Evolutionary conservation across 108 stramenopile species (phyloP).

Genomic region (Nitzschia sp.): DNA sequence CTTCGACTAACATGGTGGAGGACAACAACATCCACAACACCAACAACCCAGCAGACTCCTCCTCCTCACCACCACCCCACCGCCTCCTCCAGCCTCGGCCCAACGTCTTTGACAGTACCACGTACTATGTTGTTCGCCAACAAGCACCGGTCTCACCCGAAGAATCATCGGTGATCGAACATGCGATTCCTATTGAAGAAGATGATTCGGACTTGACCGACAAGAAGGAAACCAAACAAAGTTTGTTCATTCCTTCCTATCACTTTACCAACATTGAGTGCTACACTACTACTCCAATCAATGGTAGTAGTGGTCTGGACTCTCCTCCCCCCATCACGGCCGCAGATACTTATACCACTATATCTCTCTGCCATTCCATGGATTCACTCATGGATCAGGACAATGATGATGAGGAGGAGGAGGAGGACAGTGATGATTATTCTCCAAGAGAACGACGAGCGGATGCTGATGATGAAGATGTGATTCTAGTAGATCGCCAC

Average conservation of each 20-base stretch:
- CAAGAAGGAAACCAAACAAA: neutral
- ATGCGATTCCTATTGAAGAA: constrained; percentile 3
- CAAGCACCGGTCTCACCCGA: neutral
- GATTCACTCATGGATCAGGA: constrained; percentile 2
- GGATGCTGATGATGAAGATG: neutral
- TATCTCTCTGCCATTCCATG: constrained; percentile 14
- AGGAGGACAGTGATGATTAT: neutral
- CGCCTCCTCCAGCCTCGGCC: neutral
- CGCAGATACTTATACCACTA: constrained; percentile 22
- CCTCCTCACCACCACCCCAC: neutral
- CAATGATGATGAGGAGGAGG: neutral
- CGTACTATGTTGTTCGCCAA: too few relatives aligned
- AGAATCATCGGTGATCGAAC: neutral
- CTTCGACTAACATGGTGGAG: neutral
- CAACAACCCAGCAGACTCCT: too few relatives aligned
- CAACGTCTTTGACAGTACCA: neutral
- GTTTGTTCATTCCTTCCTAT: neutral
- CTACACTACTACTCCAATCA: neutral
- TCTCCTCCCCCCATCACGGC: constrained; percentile 3
- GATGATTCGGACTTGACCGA: neutral
- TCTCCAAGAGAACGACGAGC: too few relatives aligned
- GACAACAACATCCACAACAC: neutral
- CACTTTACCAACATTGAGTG: constrained; percentile 19
- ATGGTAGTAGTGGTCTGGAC: too few relatives aligned
- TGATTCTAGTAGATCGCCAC: constrained; percentile 4